Conservation (phyloP, 768 basidiomycete genomes). For the Tricholomella constricta region DNA sequence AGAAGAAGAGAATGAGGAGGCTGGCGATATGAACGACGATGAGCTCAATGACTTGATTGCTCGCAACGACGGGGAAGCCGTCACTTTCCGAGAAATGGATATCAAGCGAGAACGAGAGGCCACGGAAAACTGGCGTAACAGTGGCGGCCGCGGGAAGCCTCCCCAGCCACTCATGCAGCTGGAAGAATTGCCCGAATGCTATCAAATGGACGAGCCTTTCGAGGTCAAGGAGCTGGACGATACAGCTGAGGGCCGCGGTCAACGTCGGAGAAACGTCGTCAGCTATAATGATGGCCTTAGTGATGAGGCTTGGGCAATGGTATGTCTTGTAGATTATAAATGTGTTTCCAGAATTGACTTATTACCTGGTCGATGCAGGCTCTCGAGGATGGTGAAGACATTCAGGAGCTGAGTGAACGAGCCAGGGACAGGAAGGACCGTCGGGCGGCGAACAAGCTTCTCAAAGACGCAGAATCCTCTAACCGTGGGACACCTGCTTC, state of each 20-base stretch:
- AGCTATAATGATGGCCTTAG: constrained; percentile 93
- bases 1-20: constrained; percentile 88
- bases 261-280: constrained; percentile 80
- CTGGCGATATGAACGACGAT: constrained; percentile 90
- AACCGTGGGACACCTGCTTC: constrained; percentile 66
- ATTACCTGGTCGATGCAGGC: constrained; percentile 42
- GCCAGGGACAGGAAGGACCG: constrained; percentile 66
- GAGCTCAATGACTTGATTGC: constrained; percentile 94
- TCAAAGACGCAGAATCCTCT: constrained; percentile 61
- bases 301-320: constrained; percentile 92
- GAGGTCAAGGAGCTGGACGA: constrained; percentile 62
- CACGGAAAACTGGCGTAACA: constrained; percentile 65
- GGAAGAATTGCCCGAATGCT: constrained; percentile 91
- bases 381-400: constrained; percentile 79
- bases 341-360: constrained; percentile 3
- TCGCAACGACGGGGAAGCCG: constrained; percentile 77
- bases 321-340: constrained; percentile 32
- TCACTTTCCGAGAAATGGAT: constrained; percentile 83
- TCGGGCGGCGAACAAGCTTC: constrained; percentile 57
- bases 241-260: constrained; percentile 78
- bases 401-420: constrained; percentile 71
- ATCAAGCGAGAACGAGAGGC: constrained; percentile 71
- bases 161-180: constrained; percentile 79
- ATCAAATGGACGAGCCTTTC: constrained; percentile 83
- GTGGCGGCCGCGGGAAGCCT: constrained; percentile 76